Conservation (phyloP, 805 yeast genomes). For the Wickerhamomyces strasburgensis region DNA sequence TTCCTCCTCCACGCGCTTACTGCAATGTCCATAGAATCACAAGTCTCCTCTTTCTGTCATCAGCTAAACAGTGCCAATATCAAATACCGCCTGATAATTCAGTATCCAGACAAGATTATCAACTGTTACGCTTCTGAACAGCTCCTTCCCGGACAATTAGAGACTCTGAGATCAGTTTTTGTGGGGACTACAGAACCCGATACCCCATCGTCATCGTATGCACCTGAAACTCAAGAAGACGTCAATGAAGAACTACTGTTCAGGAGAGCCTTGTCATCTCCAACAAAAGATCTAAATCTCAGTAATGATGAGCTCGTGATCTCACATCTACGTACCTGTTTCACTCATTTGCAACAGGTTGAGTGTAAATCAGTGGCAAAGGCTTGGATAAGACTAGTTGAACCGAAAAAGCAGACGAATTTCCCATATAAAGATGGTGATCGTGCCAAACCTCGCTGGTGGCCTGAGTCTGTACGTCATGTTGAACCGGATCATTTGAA, state of each 20-base stretch:
- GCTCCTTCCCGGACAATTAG: too few relatives aligned
- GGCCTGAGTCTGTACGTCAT: constrained; percentile 60
- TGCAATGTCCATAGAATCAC: too few relatives aligned
- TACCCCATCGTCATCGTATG: not conserved
- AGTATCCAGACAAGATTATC: too few relatives aligned
- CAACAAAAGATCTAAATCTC: not conserved
- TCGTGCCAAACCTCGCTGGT: constrained; percentile 55
- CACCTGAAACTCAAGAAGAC: not conserved
- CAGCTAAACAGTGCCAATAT: too few relatives aligned
- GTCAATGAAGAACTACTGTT: too few relatives aligned
- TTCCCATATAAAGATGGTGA: constrained; percentile 58
- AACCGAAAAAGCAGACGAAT: constrained; percentile 60
- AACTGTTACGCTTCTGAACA: too few relatives aligned
- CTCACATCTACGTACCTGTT: constrained; percentile 11
- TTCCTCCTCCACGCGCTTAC: too few relatives aligned
- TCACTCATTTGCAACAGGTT: constrained; percentile 32
- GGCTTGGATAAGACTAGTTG: constrained; percentile 59
- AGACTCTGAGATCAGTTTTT: too few relatives aligned
- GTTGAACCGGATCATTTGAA: constrained; percentile 70
- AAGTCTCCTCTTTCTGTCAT: too few relatives aligned
- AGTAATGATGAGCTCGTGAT: constrained; percentile 1
- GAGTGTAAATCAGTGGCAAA: constrained; percentile 61
- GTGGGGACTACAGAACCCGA: not conserved
- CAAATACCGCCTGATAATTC: too few relatives aligned
- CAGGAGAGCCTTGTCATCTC: not conserved